Percentiles rank a stretch among this genome's conserved stretches.
These are phyloP conservation scores for Podaxis sp. DNA, from an alignment of 768 basidiomycete genomes.

Conservation along the genomic window DNA sequence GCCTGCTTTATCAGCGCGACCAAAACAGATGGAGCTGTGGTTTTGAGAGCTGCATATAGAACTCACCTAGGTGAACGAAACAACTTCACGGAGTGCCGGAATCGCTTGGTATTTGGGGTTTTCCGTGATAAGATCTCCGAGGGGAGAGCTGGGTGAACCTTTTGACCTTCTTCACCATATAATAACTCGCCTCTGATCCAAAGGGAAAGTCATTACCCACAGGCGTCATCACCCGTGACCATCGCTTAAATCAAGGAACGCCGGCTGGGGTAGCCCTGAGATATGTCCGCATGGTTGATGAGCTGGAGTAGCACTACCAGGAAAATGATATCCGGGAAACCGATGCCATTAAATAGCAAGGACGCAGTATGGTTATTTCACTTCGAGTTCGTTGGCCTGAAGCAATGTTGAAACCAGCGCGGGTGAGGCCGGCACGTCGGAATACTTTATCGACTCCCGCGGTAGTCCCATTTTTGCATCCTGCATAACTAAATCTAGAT, in stretches of 20 bases:
- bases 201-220: slow-evolving; percentile 11
- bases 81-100: background rate
- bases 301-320: background rate
- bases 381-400: too few species aligned
- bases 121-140: background rate
- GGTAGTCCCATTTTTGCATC: background rate
- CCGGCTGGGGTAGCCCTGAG: background rate
- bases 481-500: background rate
- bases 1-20: background rate
- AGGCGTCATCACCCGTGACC: slow-evolving; percentile 8
- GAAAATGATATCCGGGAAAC: background rate
- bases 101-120: background rate
- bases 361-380: background rate
- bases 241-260: background rate
- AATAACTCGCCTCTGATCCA: background rate
- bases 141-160: background rate
- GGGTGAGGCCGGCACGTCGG: background rate
- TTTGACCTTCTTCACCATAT: background rate
- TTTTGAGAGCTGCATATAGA: background rate
- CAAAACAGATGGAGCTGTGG: background rate
- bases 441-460: background rate
- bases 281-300: background rate
- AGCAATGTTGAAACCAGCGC: too few species aligned
- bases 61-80: background rate
- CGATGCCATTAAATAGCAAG: background rate